Conservation (phyloP, 495 filamentous ascomycete genomes). For the Aspergillus ellipticus region DNA sequence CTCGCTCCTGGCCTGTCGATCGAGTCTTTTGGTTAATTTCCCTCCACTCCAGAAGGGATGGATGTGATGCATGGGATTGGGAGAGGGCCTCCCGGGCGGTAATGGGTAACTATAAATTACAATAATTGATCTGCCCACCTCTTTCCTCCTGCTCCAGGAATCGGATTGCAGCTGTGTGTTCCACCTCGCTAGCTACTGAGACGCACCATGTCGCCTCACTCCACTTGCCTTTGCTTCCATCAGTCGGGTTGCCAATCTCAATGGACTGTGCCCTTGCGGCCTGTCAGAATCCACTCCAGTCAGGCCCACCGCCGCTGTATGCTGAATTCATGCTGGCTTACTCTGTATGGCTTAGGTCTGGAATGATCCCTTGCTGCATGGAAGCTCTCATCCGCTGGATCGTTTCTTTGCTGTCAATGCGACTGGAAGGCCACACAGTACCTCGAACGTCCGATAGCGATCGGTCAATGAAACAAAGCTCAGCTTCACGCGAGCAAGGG, state of each 20-base stretch:
- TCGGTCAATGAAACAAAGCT: background rate
- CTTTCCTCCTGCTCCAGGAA: background rate
- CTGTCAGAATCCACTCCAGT: slow-evolving; percentile 1
- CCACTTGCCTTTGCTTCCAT: slow-evolving; percentile 4
- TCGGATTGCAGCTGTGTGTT: slow-evolving; percentile 1
- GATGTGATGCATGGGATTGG: too few species aligned
- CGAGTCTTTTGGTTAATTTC: too few species aligned
- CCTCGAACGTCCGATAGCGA: background rate
- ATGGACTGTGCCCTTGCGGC: slow-evolving; percentile 4
- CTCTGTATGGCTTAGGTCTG: slow-evolving; percentile 1
- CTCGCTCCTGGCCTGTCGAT: too few species aligned
- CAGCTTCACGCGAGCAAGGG: background rate
- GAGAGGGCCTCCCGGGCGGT: background rate
- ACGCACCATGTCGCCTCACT: slow-evolving; percentile 10
- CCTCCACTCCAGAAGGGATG: too few species aligned
- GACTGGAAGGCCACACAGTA: background rate
- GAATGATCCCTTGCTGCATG: slow-evolving; percentile 8
- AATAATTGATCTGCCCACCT: background rate
- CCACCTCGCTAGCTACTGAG: slow-evolving; percentile 7
- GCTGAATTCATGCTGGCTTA: background rate
- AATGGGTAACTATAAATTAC: background rate
- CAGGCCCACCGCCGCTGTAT: background rate
- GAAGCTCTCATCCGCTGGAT: background rate
- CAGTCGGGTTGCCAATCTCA: slow-evolving; percentile 6
- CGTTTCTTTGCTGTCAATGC: background rate